phyloP scores from a whole-genome alignment of 768 basidiomycete genomes.

The Pulveroboletus sp. region DNA sequence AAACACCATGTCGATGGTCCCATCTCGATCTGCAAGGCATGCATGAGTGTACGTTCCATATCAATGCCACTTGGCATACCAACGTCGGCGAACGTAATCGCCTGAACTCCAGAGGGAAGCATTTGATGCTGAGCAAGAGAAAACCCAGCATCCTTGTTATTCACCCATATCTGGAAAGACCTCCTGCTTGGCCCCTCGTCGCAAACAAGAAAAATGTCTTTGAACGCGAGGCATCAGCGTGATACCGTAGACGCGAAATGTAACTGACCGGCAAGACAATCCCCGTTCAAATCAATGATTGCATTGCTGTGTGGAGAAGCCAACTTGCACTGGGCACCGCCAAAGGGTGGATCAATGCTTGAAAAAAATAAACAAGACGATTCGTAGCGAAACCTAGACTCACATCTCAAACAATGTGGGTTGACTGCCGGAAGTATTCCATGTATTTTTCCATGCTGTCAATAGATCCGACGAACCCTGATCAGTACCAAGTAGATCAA shows the following conservation, averaged over 20 bases:
- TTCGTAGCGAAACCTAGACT: constrained; percentile 19
- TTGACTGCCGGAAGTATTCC: constrained; percentile 57
- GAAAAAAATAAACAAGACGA: constrained; percentile 4
- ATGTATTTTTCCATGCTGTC: constrained; percentile 78
- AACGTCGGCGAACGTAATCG: constrained; percentile 87
- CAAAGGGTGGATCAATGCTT: constrained; percentile 60
- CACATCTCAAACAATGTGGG: constrained; percentile 68
- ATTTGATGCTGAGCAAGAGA: constrained; percentile 59
- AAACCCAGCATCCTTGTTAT: constrained; percentile 77
- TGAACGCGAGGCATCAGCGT: constrained; percentile 3
- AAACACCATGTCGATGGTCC: constrained; percentile 94
- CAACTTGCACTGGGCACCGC: constrained; percentile 66
- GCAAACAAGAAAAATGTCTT: constrained; percentile 90
- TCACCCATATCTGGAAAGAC: constrained; percentile 91
- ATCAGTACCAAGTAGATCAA: constrained; percentile 75
- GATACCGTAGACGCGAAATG: not conserved
- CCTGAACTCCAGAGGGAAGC: constrained; percentile 74
- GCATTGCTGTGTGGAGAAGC: constrained; percentile 93
- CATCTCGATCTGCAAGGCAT: constrained; percentile 73
- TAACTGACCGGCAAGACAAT: constrained; percentile 81
- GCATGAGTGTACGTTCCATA: not conserved
- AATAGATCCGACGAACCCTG: constrained; percentile 38
- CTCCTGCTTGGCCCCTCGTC: constrained; percentile 55
- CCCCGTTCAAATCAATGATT: constrained; percentile 90
- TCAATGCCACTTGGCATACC: constrained; percentile 43